phyloP scores from a whole-genome alignment of 163 green algal species.

The Chlamydomonas reinhardtii region DNA sequence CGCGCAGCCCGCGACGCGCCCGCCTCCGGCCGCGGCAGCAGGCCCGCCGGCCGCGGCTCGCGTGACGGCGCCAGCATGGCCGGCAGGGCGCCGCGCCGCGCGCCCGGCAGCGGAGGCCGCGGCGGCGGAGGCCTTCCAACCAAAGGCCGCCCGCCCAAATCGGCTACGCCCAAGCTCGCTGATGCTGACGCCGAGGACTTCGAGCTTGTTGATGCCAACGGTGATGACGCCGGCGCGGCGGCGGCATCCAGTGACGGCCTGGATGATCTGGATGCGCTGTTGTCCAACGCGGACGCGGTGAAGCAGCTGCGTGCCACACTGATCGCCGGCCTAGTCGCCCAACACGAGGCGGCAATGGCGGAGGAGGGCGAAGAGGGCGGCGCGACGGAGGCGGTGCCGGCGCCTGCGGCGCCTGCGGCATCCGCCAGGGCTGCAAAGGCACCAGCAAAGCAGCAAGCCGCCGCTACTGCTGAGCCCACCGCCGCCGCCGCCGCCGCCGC shows the following conservation, averaged over 20 bases:
- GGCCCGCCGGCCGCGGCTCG: too few species aligned
- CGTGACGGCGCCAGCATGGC: too few species aligned
- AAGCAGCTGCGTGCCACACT: slow-evolving; percentile 13
- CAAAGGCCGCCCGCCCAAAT: neutral
- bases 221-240: neutral
- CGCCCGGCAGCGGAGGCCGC: too few species aligned
- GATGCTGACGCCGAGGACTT: neutral
- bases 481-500: too few species aligned
- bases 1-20: too few species aligned
- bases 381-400: neutral
- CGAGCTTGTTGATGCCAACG: neutral
- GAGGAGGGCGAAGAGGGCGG: neutral
- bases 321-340: slow-evolving; percentile 1
- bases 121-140: too few species aligned
- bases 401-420: neutral
- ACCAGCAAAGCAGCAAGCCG: neutral
- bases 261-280: slow-evolving; percentile 20
- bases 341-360: slow-evolving; percentile 23
- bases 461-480: too few species aligned
- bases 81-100: too few species aligned
- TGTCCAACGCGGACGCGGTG: slow-evolving; percentile 7
- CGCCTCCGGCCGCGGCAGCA: too few species aligned
- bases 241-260: neutral
- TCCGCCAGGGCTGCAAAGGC: neutral
- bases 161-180: neutral